These are phyloP conservation scores for Debaryomycetaceae sp. DNA, from an alignment of 1,139 yeast species.

Conservation along the genomic window DNA sequence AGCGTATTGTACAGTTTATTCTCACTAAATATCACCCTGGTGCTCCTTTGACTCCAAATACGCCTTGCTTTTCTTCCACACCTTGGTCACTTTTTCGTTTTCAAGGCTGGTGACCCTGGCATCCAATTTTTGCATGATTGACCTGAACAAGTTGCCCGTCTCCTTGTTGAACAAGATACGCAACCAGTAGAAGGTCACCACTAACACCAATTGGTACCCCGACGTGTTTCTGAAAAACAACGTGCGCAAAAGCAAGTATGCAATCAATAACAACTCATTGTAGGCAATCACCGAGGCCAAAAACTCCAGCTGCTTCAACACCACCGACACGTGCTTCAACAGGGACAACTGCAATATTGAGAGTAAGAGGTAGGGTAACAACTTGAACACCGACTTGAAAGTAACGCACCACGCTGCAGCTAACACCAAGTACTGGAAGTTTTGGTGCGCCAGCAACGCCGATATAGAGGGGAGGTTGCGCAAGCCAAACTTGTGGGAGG, in stretches of 20 bases:
- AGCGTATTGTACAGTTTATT: constrained; percentile 1
- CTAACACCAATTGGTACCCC: constrained; percentile 60
- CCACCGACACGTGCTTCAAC: constrained; percentile 34
- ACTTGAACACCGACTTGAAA: constrained; percentile 61
- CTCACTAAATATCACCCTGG: constrained; percentile 1
- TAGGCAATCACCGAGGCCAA: constrained; percentile 53
- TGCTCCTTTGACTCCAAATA: constrained; percentile 33
- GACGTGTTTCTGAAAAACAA: constrained; percentile 59
- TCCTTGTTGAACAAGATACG: constrained; percentile 54
- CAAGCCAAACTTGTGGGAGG: constrained; percentile 55
- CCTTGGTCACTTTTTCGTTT: constrained; percentile 42
- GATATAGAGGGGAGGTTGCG: constrained; percentile 50
- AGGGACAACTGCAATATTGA: constrained; percentile 53
- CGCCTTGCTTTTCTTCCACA: constrained; percentile 39
- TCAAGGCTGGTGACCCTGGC: constrained; percentile 32
- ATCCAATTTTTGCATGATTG: constrained; percentile 41
- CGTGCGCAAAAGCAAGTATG: constrained; percentile 55
- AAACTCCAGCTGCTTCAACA: constrained; percentile 33
- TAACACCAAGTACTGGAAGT: constrained; percentile 59
- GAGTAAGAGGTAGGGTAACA: constrained; percentile 55
- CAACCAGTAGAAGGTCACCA: constrained; percentile 63
- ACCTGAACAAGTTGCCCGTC: constrained; percentile 41
- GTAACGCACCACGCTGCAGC: constrained; percentile 59
- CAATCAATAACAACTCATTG: constrained; percentile 53
- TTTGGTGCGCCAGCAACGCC: constrained; percentile 60